Base-by-base conservation (phyloP, 2,329 filamentous ascomycete genomes). In the Colletotrichum eremochloae region DNA sequence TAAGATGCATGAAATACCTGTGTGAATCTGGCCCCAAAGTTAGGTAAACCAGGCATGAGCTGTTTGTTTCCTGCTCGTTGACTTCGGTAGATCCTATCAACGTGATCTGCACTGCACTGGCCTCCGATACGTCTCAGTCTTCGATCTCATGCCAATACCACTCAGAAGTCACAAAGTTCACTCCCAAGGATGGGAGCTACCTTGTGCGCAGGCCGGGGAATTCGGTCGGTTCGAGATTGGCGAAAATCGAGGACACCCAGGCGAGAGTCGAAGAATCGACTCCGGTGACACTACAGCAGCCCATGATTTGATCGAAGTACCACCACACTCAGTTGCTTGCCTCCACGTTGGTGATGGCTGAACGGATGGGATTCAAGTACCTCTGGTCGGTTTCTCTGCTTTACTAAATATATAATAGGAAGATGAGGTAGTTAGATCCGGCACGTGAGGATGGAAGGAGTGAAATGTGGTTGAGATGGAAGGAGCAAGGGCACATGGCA, bases 81-180 rank as follows among this genome's bases (percentile, higher is more conserved):
- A 7, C 12, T 31, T 31, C 14, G 44, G n/a, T 40, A 40, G 6
- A 40, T n/a, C 18, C 44, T 20, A n/a, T 46, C 15, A 20, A 5
- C 7, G 44, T n/a, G 44, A 5, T 46, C 6, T n/a, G 44, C 18
- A 6, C 5, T n/a, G 44, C 44, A n/a, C 8, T 20, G 15, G 44
- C 20, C 44, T 46, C 44, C 3, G 18, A n/a, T 24, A 44, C 42
- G 42, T 18, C 42, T 6, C 20, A 20, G 11, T n/a, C 9, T 29
- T 24, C 15, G 44, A n/a, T 4, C 18, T 20, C 40, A 42, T 6
- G 7, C 40, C 40, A 42, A 42, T 42, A 48, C 5, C 46, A 5
- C 4, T n/a, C 20, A 48, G n/a, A 48, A 5, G 20, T 48, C 44
- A 60, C 53, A 69, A 69, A 62, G 61, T 69, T 60, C 60, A n/a